Evolutionary conservation across 2,329 filamentous ascomycete species (phyloP).

Genomic region (Colletotrichum chrysophilum): DNA sequence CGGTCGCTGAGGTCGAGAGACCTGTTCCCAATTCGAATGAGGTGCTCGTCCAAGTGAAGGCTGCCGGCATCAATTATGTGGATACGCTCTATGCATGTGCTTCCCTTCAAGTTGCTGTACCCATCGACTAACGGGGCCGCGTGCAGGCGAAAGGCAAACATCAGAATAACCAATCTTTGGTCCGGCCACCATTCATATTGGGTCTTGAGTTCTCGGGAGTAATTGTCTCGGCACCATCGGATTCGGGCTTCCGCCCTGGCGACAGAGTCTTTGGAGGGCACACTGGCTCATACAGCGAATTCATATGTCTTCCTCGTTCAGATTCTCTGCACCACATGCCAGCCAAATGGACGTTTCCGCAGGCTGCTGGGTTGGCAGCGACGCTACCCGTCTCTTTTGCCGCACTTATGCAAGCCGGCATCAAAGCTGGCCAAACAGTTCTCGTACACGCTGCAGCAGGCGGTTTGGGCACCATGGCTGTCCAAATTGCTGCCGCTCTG

Average conservation of each 20-base stretch:
- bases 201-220: conserved; percentile 67
- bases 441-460: conserved; percentile 62
- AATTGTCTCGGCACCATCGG: conserved; percentile 42
- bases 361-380: conserved; percentile 58
- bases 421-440: conserved; percentile 52
- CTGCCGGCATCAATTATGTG: conserved; percentile 64
- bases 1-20: conserved; percentile 26
- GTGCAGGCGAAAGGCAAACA: conserved; percentile 57
- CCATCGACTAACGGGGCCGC: not conserved
- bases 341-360: conserved; percentile 44
- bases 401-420: conserved; percentile 46
- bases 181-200: conserved; percentile 61
- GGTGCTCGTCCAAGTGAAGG: conserved; percentile 46
- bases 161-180: conserved; percentile 63
- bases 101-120: not conserved
- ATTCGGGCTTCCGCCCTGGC: conserved; percentile 44
- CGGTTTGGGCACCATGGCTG: conserved; percentile 59
- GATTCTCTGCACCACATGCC: conserved; percentile 48
- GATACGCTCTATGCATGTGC: conserved; percentile 58
- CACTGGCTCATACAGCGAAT: conserved; percentile 58
- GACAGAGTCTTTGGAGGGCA: conserved; percentile 59
- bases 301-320: conserved; percentile 45
- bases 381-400: conserved; percentile 61
- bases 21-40: conserved; percentile 23
- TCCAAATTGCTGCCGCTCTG: conserved; percentile 57